phyloP scores from a whole-genome alignment of 768 basidiomycete genomes.

The Mycena amicta region DNA sequence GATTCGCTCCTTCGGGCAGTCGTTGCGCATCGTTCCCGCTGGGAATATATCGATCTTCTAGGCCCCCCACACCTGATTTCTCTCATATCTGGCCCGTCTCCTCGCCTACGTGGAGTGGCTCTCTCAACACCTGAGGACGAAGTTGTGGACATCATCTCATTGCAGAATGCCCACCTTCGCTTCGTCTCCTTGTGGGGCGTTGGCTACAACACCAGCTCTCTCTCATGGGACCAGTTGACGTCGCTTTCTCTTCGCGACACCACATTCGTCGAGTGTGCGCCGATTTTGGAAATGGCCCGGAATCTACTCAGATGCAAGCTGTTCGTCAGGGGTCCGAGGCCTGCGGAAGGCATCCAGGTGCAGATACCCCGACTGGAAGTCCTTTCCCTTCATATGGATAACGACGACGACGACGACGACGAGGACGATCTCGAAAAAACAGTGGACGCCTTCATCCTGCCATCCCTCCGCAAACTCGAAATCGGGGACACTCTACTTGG shows the following conservation, averaged over 20 bases:
- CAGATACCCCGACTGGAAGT: not conserved
- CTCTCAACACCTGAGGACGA: not conserved
- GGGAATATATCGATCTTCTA: not conserved
- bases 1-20: not conserved
- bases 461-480: not conserved
- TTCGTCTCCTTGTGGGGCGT: not conserved
- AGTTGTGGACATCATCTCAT: not conserved
- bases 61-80: not conserved
- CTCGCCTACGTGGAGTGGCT: not conserved
- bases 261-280: not conserved
- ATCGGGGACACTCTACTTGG: not conserved
- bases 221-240: not conserved
- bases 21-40: not conserved
- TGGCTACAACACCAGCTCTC: not conserved
- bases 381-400: not conserved
- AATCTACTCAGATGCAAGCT: not conserved
- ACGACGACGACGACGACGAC: not conserved
- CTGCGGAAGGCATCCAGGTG: not conserved
- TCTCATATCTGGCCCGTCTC: not conserved
- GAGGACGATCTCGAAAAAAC: too few species aligned
- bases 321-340: too few species aligned
- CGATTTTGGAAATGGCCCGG: not conserved
- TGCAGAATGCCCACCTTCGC: not conserved
- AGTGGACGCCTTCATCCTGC: not conserved
- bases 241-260: not conserved